phyloP scores from a whole-genome alignment of 2,329 filamentous ascomycete species.

The Colletotrichum sansevieriae region DNA sequence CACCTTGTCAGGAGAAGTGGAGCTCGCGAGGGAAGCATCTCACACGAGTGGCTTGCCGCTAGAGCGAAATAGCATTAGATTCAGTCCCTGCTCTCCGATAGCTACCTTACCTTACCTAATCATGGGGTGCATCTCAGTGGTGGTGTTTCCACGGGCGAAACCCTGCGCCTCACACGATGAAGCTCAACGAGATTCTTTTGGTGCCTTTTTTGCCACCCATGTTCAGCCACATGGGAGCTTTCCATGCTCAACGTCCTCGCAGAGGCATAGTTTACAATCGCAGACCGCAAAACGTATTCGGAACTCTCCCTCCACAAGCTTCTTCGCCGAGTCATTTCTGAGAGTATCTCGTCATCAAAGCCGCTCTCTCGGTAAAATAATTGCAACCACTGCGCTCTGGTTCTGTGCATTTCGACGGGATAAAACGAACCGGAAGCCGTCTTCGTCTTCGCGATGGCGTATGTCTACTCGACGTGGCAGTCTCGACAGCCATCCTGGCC shows the following conservation, averaged over 20 bases:
- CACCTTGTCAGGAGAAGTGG: background rate
- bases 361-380: background rate
- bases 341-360: background rate
- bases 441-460: conserved; percentile 20
- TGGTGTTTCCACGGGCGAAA: conserved; percentile 8
- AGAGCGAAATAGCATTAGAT: no score
- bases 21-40: no score
- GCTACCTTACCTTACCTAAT: no score
- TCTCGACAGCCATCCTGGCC: background rate
- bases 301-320: background rate
- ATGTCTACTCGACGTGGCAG: conserved; percentile 21
- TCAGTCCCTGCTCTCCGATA: no score
- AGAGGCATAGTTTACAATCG: background rate
- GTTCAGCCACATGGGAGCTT: background rate
- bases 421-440: conserved; percentile 4
- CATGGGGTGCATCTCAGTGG: no score
- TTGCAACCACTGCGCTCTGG: no score
- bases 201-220: no score
- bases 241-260: background rate
- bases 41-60: no score
- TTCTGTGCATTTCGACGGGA: background rate
- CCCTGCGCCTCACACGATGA: conserved; percentile 29
- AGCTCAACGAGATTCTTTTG: background rate
- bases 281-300: background rate
- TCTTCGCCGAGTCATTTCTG: background rate